A percentile compares a stretch with the other conserved stretches of the same genome.
These are phyloP conservation scores for Polygonum maritimum DNA, from an alignment of 148 eudicot species.

Conservation along the genomic window DNA sequence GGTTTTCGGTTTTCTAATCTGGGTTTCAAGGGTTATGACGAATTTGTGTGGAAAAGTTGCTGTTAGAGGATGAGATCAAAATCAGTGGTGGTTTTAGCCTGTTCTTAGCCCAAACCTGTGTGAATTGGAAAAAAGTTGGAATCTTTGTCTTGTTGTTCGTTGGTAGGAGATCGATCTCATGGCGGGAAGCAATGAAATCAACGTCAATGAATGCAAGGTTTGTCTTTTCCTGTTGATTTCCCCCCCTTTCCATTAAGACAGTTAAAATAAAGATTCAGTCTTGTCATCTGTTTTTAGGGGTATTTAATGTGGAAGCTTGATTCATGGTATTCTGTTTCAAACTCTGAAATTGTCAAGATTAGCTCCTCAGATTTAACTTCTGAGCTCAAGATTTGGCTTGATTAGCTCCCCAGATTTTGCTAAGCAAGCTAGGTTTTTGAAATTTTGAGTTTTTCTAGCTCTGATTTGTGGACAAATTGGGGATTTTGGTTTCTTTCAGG, in stretches of 20 bases:
- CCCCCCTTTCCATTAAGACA: neutral
- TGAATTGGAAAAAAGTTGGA: neutral
- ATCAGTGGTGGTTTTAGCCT: neutral
- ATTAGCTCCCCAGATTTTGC: neutral
- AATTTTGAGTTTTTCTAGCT: neutral
- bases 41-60: neutral
- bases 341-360: neutral
- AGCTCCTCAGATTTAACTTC: neutral
- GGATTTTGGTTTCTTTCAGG: neutral
- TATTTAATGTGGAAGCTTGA: neutral
- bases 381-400: neutral
- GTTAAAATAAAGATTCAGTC: neutral
- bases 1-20: neutral
- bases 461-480: neutral
- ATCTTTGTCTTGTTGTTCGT: neutral
- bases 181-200: conserved; percentile 49
- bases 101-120: neutral
- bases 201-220: conserved; percentile 44
- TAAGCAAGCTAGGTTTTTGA: neutral
- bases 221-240: neutral
- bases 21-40: neutral
- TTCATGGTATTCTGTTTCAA: neutral
- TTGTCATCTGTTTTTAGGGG: neutral
- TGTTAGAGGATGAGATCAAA: neutral
- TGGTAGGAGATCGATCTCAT: conserved; percentile 16